phyloP scores from a whole-genome alignment of 1,284 basidiomycete genomes.

The Crepidotus sp. region DNA sequence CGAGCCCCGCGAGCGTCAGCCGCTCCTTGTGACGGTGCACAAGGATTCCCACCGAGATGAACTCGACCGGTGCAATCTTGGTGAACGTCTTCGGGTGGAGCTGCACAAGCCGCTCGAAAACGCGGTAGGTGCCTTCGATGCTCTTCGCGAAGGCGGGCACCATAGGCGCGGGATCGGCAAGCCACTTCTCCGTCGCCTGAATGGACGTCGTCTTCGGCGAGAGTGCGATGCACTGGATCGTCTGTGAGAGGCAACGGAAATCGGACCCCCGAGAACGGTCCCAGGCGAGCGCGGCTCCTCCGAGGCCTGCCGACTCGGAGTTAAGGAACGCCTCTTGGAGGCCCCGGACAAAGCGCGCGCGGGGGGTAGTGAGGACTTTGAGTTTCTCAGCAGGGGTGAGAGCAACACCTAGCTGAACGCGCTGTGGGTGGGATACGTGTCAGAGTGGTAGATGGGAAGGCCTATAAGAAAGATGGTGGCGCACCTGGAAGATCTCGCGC shows the following conservation, averaged over 20 bases:
- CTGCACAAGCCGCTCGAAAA: constrained; percentile 35
- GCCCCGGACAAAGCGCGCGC: constrained; percentile 44
- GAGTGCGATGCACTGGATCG: constrained; percentile 42
- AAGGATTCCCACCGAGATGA: constrained; percentile 44
- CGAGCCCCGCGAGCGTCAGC: constrained; percentile 32
- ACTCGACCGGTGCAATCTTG: constrained; percentile 56
- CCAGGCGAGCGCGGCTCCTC: constrained; percentile 41
- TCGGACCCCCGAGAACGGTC: constrained; percentile 51
- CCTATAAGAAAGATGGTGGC: not conserved
- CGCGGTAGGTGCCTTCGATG: constrained; percentile 34
- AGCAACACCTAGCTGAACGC: constrained; percentile 71
- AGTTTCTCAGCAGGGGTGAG: constrained; percentile 70
- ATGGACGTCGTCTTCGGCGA: constrained; percentile 25
- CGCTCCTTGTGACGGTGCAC: constrained; percentile 34
- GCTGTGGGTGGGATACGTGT: constrained; percentile 28
- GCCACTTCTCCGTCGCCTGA: constrained; percentile 42
- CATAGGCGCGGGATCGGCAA: constrained; percentile 29
- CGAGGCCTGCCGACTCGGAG: constrained; percentile 30
- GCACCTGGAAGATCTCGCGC: constrained; percentile 69
- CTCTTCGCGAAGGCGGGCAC: constrained; percentile 27
- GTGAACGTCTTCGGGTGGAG: constrained; percentile 26
- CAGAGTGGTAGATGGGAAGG: not conserved
- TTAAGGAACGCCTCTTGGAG: constrained; percentile 39
- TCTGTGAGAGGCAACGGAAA: constrained; percentile 51
- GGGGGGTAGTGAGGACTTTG: constrained; percentile 48